Conservation (phyloP, 2,329 filamentous ascomycete species). For the Scedosporium apiospermum region DNA sequence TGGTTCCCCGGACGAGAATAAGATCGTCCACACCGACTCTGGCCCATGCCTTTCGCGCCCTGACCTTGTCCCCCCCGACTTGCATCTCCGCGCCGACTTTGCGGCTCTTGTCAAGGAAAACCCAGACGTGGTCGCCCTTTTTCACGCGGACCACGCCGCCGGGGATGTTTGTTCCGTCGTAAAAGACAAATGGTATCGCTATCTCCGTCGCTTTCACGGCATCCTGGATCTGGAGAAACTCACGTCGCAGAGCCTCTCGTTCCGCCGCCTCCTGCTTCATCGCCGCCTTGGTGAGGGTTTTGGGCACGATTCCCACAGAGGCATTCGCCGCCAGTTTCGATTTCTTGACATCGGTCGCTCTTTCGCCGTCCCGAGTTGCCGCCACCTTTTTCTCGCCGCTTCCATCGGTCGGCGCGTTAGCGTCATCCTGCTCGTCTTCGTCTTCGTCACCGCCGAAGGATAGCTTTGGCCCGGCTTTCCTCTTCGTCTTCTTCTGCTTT, state of each 20-base stretch:
- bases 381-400: conserved; percentile 5
- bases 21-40: conserved; percentile 90
- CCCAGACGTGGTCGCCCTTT: conserved; percentile 88
- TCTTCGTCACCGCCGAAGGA: conserved; percentile 65
- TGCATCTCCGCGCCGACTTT: conserved; percentile 81
- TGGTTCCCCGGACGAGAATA: conserved; percentile 80
- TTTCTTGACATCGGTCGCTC: conserved; percentile 16
- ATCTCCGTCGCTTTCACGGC: conserved; percentile 84
- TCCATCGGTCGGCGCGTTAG: conserved; percentile 20
- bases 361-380: conserved; percentile 8
- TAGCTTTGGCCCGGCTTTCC: conserved; percentile 36
- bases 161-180: conserved; percentile 84
- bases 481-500: conserved; percentile 36
- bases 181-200: conserved; percentile 89
- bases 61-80: conserved; percentile 54
- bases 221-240: conserved; percentile 77
- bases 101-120: conserved; percentile 83
- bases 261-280: conserved; percentile 70
- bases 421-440: conserved; percentile 38
- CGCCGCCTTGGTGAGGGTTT: conserved; percentile 60
- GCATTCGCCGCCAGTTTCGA: conserved; percentile 53
- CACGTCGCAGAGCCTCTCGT: conserved; percentile 67
- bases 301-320: conserved; percentile 56
- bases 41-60: conserved; percentile 72
- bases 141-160: conserved; percentile 78